phyloP scores from a whole-genome alignment of 331 rosid genomes.

The Pyrus hybrid region DNA sequence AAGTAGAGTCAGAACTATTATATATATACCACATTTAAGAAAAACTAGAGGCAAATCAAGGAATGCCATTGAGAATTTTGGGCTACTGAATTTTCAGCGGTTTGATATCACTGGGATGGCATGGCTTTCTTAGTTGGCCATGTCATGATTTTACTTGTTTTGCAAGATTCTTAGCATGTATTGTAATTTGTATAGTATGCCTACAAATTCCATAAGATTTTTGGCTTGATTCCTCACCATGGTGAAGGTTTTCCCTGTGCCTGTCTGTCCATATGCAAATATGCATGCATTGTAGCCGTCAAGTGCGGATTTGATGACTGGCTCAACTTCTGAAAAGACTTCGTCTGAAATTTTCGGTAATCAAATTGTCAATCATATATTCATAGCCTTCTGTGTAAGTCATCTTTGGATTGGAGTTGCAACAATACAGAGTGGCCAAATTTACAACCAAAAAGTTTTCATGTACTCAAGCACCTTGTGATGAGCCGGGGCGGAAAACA shows the following conservation, averaged over 20 bases:
- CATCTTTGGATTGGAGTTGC: background rate
- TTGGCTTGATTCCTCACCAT: slow-evolving; percentile 18
- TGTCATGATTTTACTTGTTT: background rate
- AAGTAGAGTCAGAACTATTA: background rate
- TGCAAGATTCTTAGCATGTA: background rate
- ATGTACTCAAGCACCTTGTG: slow-evolving; percentile 28
- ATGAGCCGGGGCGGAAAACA: slow-evolving; percentile 30
- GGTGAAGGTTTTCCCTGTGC: slow-evolving; percentile 37
- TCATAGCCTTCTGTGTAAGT: background rate
- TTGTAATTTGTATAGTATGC: background rate
- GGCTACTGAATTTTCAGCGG: background rate
- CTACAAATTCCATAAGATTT: background rate
- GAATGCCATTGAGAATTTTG: background rate
- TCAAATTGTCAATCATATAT: background rate
- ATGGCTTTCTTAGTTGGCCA: background rate
- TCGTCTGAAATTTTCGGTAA: slow-evolving; percentile 17
- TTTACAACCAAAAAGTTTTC: background rate
- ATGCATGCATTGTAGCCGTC: slow-evolving; percentile 40
- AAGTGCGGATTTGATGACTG: slow-evolving; percentile 29
- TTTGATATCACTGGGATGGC: background rate
- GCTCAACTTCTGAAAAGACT: slow-evolving; percentile 31
- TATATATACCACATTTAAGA: background rate
- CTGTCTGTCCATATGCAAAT: slow-evolving; percentile 42
- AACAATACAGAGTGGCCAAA: background rate
- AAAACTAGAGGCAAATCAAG: background rate